Conservation (phyloP, 495 filamentous ascomycete species). For the Podospora tetraspora region DNA sequence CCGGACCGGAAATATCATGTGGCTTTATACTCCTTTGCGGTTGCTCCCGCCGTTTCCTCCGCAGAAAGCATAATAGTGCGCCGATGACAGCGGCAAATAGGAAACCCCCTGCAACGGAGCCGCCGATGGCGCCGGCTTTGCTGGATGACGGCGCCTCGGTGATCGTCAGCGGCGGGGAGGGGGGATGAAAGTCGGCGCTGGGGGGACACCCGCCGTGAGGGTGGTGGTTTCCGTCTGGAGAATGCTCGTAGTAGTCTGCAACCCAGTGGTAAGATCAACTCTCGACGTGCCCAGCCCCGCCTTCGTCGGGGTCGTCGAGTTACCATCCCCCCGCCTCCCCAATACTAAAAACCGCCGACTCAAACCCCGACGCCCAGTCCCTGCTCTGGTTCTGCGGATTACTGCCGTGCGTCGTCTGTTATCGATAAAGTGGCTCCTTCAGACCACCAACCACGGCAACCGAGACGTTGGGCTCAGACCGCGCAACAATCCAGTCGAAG, state of each 20-base stretch:
- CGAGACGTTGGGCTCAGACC: not conserved
- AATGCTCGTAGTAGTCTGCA: not conserved
- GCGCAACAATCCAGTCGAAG: not conserved
- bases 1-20: not conserved
- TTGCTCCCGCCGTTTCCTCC: not conserved
- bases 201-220: not conserved
- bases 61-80: not conserved
- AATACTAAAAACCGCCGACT: not conserved
- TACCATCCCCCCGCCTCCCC: not conserved
- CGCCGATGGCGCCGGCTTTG: not conserved
- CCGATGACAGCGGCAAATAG: not conserved
- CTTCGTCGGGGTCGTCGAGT: not conserved
- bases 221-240: not conserved
- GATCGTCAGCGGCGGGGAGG: not conserved
- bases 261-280: not conserved
- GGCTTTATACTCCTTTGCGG: not conserved
- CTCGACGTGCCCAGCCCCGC: not conserved
- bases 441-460: not conserved
- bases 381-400: not conserved
- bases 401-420: not conserved
- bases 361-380: not conserved
- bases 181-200: not conserved
- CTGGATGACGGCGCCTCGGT: not conserved
- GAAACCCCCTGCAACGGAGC: not conserved
- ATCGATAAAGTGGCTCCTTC: not conserved